Percentiles rank a stretch among this genome's conserved stretches.
These are phyloP conservation scores for Nitzschia sp. DNA, from an alignment of 108 stramenopile species.

Conservation along the genomic window DNA sequence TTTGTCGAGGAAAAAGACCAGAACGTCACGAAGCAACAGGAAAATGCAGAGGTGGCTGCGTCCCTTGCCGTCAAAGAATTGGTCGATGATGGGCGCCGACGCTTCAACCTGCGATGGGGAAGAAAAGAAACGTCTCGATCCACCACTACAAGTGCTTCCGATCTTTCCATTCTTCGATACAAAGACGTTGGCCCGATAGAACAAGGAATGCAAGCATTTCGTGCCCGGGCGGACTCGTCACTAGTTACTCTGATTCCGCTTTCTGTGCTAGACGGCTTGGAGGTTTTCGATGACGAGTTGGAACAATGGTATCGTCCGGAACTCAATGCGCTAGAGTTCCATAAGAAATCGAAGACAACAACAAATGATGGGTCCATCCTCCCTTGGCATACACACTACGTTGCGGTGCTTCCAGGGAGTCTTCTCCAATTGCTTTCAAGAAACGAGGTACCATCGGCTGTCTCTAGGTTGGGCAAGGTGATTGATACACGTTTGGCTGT, in stretches of 20 bases:
- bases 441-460: slow-evolving; percentile 75
- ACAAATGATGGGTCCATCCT: slow-evolving; percentile 34
- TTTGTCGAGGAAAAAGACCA: slow-evolving; percentile 35
- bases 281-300: slow-evolving; percentile 77
- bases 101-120: not conserved
- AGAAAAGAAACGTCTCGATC: too few species aligned
- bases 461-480: slow-evolving; percentile 72
- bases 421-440: slow-evolving; percentile 69
- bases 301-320: slow-evolving; percentile 83
- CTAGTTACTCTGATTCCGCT: slow-evolving; percentile 78
- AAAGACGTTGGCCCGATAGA: not conserved
- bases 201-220: slow-evolving; percentile 59
- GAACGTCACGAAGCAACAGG: slow-evolving; percentile 26
- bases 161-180: too few species aligned
- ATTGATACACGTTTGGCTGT: slow-evolving; percentile 53
- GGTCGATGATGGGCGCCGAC: slow-evolving; percentile 71
- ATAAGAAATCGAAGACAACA: slow-evolving; percentile 8
- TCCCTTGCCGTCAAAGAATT: slow-evolving; percentile 59
- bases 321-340: slow-evolving; percentile 34
- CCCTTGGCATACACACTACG: slow-evolving; percentile 76
- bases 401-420: slow-evolving; percentile 80
- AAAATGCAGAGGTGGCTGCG: slow-evolving; percentile 53
- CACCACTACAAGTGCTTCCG: too few species aligned
- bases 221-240: slow-evolving; percentile 76
- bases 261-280: slow-evolving; percentile 70